These are phyloP conservation scores for Ceratobasidium papillatum DNA, from an alignment of 1,284 basidiomycete genomes.

Conservation along the genomic window DNA sequence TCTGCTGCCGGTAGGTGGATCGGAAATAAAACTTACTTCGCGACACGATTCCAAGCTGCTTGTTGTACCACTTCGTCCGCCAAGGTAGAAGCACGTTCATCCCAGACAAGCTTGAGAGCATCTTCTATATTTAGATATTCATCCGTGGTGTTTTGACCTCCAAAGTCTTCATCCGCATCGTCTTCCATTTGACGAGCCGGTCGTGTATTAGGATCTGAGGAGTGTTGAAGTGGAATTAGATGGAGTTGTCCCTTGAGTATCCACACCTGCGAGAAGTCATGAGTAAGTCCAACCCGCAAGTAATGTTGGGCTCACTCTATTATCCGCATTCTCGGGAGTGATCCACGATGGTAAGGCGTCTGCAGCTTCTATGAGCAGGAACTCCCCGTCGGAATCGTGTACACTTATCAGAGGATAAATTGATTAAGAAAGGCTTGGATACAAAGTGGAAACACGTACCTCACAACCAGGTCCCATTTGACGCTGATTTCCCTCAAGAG, in stretches of 20 bases:
- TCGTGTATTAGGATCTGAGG: constrained; percentile 67
- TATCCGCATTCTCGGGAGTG: constrained; percentile 87
- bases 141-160: constrained; percentile 44
- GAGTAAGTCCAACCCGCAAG: constrained; percentile 48
- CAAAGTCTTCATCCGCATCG: constrained; percentile 55
- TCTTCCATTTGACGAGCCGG: constrained; percentile 45
- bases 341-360: constrained; percentile 91
- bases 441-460: constrained; percentile 59
- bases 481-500: constrained; percentile 77
- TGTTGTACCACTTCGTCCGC: constrained; percentile 69
- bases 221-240: constrained; percentile 79
- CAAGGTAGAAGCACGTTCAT: constrained; percentile 61
- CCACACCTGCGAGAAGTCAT: constrained; percentile 75
- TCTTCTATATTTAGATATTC: constrained; percentile 68
- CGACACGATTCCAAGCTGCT: constrained; percentile 71
- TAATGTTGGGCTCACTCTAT: constrained; percentile 73
- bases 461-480: constrained; percentile 79
- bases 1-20: constrained; percentile 19
- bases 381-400: constrained; percentile 94
- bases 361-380: constrained; percentile 95
- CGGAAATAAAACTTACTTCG: constrained; percentile 5
- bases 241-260: constrained; percentile 84
- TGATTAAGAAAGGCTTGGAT: constrained; percentile 39
- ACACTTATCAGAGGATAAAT: constrained; percentile 58
- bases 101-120: constrained; percentile 71